Evolutionary conservation across 768 basidiomycete species (phyloP).

Genomic region (Dioszegia hungarica): DNA sequence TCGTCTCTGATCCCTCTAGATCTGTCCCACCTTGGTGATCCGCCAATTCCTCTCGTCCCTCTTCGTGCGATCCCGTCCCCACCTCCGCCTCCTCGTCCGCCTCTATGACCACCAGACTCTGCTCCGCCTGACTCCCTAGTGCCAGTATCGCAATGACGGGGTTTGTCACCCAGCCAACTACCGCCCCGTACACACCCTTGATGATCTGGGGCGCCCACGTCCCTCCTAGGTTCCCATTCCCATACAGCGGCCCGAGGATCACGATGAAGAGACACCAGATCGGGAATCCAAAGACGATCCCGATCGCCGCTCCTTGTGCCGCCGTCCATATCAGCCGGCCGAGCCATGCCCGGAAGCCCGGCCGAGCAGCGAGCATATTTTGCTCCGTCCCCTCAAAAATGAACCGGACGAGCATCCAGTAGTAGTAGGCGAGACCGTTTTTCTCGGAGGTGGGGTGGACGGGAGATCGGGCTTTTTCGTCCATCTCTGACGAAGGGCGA

Average conservation of each 20-base stretch:
- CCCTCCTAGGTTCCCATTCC: constrained; percentile 34
- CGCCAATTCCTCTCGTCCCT: constrained; percentile 14
- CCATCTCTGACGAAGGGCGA: not conserved
- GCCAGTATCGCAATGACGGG: constrained; percentile 46
- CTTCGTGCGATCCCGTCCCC: not conserved
- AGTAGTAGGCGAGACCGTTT: constrained; percentile 25
- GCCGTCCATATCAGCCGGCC: constrained; percentile 36
- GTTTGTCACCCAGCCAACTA: constrained; percentile 48
- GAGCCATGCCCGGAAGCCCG: constrained; percentile 19
- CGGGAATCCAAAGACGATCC: constrained; percentile 46
- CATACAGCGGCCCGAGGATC: constrained; percentile 47
- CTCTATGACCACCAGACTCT: constrained; percentile 41
- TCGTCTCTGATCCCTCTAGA: constrained; percentile 2
- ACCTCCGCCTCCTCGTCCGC: constrained; percentile 5
- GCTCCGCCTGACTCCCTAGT: constrained; percentile 47
- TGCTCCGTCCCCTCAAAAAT: constrained; percentile 48
- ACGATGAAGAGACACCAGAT: constrained; percentile 45
- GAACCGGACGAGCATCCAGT: constrained; percentile 45
- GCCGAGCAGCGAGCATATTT: constrained; percentile 35
- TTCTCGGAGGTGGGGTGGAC: not conserved
- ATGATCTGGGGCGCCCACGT: constrained; percentile 48
- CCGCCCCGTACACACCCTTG: constrained; percentile 43
- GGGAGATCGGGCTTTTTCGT: not conserved
- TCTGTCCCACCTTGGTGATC: too few species aligned
- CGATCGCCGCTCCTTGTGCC: constrained; percentile 42